Base-by-base conservation (phyloP, 108 stramenopile species). In the Pseudonitzschia multistriata region DNA sequence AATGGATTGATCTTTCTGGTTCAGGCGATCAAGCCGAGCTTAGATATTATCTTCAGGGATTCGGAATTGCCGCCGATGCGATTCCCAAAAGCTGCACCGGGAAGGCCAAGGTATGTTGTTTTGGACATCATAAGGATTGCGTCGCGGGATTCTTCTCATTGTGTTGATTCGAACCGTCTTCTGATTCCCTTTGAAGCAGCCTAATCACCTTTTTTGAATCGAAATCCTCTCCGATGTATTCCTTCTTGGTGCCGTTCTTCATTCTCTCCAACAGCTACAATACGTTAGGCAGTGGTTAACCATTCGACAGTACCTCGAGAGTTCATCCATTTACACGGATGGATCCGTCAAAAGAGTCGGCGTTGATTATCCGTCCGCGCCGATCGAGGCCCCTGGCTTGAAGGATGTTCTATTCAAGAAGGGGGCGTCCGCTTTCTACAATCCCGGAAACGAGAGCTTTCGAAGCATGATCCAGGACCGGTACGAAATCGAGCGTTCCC, bases 321-420 rank as follows among this genome's bases (percentile, higher is more conserved):
- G 24, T 25, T 24, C 50, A 52, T 52, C 25, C 25, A 25, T 19
- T 8, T 1, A 19, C 25, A 52, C 40, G 13, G 10, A 42, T 42
- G 13, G 40, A 42, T 42, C 7, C 40, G 10, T 10, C 10, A 10
- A 42, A 42, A 13, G 40, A 42, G 10, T 13, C 7, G 7, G 13
- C 40, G 7, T 42, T 7, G 7, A 52, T 24, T n/a, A 52, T 25
- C 24, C 25, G 21, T 52, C 25, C 22, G 50, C 50, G 19, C 50
- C 50, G 19, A 52, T 52, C 50, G 63, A 64, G 24, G 42, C 40
- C 34, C 63, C 63, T 2, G 25, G 13, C 3, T 45, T 47, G 15
- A 47, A 40, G 13, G 40, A 64, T 24, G 40, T 64, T 39, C 10
- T 64, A 7, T 64, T 64, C n/a, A 49, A 37, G 19, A 52, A 35